Conservation (phyloP, 768 basidiomycete species). For the Strobilomyces confusus region DNA sequence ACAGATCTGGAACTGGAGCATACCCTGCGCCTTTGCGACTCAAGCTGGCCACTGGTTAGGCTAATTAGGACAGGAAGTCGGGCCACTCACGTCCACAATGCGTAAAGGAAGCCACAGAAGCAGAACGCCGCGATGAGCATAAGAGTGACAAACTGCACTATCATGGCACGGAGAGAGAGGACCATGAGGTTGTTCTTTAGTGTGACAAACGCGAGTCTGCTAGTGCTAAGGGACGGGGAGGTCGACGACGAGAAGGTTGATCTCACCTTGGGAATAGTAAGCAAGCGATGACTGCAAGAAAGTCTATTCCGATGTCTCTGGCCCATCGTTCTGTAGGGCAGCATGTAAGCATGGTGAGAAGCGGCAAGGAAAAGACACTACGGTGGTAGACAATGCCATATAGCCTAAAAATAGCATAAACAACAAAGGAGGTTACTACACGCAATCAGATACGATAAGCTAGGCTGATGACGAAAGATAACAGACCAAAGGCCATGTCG, state of each 20-base stretch:
- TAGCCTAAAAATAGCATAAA: constrained; percentile 72
- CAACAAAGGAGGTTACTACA: constrained; percentile 70
- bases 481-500: constrained; percentile 81
- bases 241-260: neutral
- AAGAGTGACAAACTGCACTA: constrained; percentile 79
- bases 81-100: constrained; percentile 80
- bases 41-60: constrained; percentile 40
- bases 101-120: constrained; percentile 90
- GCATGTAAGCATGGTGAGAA: constrained; percentile 1
- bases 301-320: constrained; percentile 68
- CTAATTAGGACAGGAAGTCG: neutral
- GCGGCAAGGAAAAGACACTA: constrained; percentile 23
- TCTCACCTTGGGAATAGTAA: constrained; percentile 81
- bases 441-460: constrained; percentile 1
- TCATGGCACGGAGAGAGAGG: constrained; percentile 85
- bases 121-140: constrained; percentile 88
- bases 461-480: neutral
- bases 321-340: constrained; percentile 55
- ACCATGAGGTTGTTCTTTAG: constrained; percentile 79
- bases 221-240: neutral
- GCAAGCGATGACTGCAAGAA: constrained; percentile 84
- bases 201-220: constrained; percentile 86
- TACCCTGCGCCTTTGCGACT: constrained; percentile 59
- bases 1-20: constrained; percentile 16
- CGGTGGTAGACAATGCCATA: constrained; percentile 70